A percentile compares a stretch with the other conserved stretches of the same genome.
Evolutionary conservation across 345 rosid species (phyloP).

Genomic region (Salix caprea): DNA sequence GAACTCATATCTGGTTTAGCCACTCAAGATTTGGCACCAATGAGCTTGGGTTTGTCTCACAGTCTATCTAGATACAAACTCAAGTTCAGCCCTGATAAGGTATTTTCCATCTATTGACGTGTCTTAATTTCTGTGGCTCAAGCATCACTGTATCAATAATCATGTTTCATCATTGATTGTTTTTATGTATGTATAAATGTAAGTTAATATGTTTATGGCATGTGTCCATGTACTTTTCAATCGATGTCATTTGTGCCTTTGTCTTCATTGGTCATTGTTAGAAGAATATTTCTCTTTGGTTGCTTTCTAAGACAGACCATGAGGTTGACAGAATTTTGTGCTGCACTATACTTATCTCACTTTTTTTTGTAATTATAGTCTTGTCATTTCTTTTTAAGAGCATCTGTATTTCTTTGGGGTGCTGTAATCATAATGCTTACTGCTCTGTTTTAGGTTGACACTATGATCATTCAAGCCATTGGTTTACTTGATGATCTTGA

Average conservation of each 20-base stretch:
- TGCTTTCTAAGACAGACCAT: background rate
- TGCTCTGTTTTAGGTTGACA: slow-evolving; percentile 60
- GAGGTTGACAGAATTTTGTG: background rate
- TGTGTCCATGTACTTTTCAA: background rate
- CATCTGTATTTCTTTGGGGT: background rate
- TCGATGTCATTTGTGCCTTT: background rate
- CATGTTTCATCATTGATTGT: background rate
- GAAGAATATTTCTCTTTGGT: background rate
- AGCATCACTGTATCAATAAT: background rate
- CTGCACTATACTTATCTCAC: background rate
- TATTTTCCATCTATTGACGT: slow-evolving; percentile 5
- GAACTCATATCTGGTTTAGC: slow-evolving; percentile 83
- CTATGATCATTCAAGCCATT: slow-evolving; percentile 95
- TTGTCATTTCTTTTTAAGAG: background rate
- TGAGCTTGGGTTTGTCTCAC: slow-evolving; percentile 95
- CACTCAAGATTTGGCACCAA: slow-evolving; percentile 77
- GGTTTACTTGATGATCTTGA: slow-evolving; percentile 95
- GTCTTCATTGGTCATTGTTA: background rate
- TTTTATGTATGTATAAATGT: background rate
- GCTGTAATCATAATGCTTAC: background rate
- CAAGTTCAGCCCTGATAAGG: slow-evolving; percentile 95
- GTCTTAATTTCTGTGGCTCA: background rate
- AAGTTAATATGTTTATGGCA: background rate
- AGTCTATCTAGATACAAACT: slow-evolving; percentile 87
- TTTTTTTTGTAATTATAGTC: background rate